Evolutionary conservation across 139 green algal species (phyloP).

Genomic region (Nannochloris sp.): DNA sequence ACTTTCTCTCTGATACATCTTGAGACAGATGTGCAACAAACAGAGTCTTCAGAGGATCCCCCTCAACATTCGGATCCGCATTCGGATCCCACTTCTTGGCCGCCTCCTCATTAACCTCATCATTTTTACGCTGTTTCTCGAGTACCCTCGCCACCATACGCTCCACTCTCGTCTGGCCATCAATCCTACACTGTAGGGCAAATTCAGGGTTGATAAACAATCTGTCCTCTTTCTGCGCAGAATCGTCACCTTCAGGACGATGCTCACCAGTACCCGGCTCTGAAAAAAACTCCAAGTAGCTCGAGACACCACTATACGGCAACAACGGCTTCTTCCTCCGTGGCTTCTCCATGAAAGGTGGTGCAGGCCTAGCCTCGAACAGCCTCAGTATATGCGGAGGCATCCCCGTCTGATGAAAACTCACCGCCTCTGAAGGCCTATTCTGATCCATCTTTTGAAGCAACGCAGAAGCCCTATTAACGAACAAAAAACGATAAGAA

Average conservation of each 20-base stretch:
- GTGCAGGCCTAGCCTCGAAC: slow-evolving; percentile 43
- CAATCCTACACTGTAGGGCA: slow-evolving; percentile 48
- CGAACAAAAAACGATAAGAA: neutral
- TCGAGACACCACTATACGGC: slow-evolving; percentile 48
- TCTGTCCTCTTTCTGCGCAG: slow-evolving; percentile 15
- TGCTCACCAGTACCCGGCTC: slow-evolving; percentile 62
- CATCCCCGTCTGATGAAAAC: slow-evolving; percentile 62
- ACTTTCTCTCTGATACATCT: slow-evolving; percentile 71
- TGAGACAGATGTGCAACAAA: slow-evolving; percentile 69
- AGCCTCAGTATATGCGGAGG: slow-evolving; percentile 61
- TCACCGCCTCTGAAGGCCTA: slow-evolving; percentile 40
- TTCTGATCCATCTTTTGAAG: slow-evolving; percentile 24
- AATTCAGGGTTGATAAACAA: slow-evolving; percentile 66
- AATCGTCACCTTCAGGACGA: slow-evolving; percentile 38
- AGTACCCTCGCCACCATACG: neutral
- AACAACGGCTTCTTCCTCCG: slow-evolving; percentile 26
- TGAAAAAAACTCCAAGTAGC: slow-evolving; percentile 57
- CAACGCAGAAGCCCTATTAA: slow-evolving; percentile 12
- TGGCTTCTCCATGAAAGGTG: slow-evolving; percentile 7
- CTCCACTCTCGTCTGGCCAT: slow-evolving; percentile 20
- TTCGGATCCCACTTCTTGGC: slow-evolving; percentile 50
- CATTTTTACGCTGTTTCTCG: neutral
- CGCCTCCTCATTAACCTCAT: slow-evolving; percentile 34
- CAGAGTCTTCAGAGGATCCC: slow-evolving; percentile 83
- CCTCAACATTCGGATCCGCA: slow-evolving; percentile 66